A percentile compares a stretch with the other conserved stretches of the same genome.
These are phyloP conservation scores for Arthrobotrys pseudoclavata DNA, from an alignment of 2,329 filamentous ascomycete genomes.

Conservation along the genomic window DNA sequence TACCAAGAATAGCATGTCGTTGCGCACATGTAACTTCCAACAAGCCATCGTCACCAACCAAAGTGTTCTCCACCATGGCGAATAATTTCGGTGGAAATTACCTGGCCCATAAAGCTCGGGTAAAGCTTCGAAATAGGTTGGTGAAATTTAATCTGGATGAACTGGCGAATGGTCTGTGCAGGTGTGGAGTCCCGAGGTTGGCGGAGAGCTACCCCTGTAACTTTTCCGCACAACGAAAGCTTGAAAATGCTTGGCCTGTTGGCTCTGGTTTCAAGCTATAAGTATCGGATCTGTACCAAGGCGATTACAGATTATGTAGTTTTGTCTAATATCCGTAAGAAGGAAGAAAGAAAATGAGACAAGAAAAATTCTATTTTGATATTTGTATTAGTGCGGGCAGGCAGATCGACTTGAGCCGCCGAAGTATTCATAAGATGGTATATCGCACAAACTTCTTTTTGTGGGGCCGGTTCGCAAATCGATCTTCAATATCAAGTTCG, in stretches of 20 bases:
- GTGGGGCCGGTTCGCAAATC: no score
- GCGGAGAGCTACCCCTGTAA: background rate
- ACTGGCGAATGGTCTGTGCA: background rate
- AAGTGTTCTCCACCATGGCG: constrained; percentile 1
- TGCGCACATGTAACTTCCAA: constrained; percentile 30
- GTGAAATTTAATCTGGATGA: background rate
- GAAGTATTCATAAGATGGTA: no score
- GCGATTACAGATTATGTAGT: no score
- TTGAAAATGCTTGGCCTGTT: constrained; percentile 23
- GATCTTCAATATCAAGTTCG: no score
- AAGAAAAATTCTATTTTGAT: no score
- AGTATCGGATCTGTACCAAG: no score
- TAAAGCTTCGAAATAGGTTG: background rate
- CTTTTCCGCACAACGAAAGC: constrained; percentile 5
- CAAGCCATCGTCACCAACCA: constrained; percentile 10
- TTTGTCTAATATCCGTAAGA: no score
- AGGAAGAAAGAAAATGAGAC: no score
- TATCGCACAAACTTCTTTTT: no score
- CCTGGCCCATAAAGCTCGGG: background rate
- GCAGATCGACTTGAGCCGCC: no score
- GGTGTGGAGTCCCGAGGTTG: constrained; percentile 5
- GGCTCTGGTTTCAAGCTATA: background rate
- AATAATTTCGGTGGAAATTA: constrained; percentile 10
- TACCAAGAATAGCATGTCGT: constrained; percentile 35
- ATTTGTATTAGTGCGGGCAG: no score